Base-by-base conservation (phyloP, 2,329 filamentous ascomycete species). In the Trichoderma atrobrunneum region DNA sequence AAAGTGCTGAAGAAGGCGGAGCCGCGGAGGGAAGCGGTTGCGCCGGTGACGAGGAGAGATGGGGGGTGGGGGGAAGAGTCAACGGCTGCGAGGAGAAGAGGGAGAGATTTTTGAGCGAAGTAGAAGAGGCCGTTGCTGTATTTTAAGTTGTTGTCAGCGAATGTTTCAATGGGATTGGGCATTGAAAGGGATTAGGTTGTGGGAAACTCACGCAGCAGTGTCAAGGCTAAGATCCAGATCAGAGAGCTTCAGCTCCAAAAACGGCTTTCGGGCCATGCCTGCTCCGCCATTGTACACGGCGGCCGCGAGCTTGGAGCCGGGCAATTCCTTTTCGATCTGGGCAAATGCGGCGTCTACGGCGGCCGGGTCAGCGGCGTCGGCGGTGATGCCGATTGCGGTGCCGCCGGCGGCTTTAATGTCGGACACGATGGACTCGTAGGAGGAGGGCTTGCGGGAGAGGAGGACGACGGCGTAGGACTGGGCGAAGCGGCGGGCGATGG, bases 21-120 rank as follows among this genome's bases (percentile, higher is more conserved):
- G 5, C 92, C 92, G 77, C 91, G 92, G 21, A 95, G 76, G 0
- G 91, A 93, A 0, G 93, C 94, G 0, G 94, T 97, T 0, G 94
- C 94, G 36, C 94, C 94, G 0, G 94, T 97, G 81, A 97, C 92
- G 77, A 97, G 91, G 24, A 97, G 84, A 0, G 92, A 91, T 0
- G 94, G 94, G 5, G 94, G 93, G 78, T 93, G 82, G 2, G 77
- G 84, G 0, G 87, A 81, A 57, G 84, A 82, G 0, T 81, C 80
- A 1, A 89, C 87, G 0, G 90, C 85, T 26, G 89, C 85, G 2
- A 95, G 86, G 1, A 97, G 87, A 1, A 91, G 85, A 0, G 94
- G 94, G 1, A 97, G 82, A 0, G 88, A 84, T 3, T 86, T 85
- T 80, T 95, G 90, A 1, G 93, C 89, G 80, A 97, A 97, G 76